Evolutionary conservation across 1,284 basidiomycete species (phyloP).

Genomic region (Microstroma glucosiphilum): DNA sequence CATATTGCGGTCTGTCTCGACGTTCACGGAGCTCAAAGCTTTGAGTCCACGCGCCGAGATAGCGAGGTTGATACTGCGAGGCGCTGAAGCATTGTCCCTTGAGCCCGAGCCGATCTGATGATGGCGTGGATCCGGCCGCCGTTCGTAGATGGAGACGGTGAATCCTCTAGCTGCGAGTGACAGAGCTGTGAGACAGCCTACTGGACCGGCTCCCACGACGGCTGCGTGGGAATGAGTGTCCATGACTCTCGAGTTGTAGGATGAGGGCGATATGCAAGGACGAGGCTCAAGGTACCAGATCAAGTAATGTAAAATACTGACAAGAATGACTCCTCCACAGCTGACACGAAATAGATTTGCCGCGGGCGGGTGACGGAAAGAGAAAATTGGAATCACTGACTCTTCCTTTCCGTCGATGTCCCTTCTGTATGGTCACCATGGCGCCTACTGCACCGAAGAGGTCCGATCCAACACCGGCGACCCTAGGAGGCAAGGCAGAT

Average conservation of each 20-base stretch:
- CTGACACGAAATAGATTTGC: not conserved
- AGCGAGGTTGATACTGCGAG: slow-evolving; percentile 87
- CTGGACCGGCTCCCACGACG: slow-evolving; percentile 77
- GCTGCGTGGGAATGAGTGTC: slow-evolving; percentile 25
- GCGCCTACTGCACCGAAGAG: slow-evolving; percentile 7
- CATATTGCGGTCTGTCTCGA: slow-evolving; percentile 52
- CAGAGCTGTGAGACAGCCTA: slow-evolving; percentile 84
- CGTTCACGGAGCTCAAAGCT: slow-evolving; percentile 67
- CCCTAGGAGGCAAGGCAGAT: not conserved
- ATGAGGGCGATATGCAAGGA: no score
- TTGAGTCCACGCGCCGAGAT: slow-evolving; percentile 87
- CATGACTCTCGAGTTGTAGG: no score
- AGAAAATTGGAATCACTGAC: not conserved
- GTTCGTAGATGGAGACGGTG: slow-evolving; percentile 82
- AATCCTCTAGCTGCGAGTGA: slow-evolving; percentile 81
- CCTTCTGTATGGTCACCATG: not conserved
- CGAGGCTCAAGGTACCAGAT: no score
- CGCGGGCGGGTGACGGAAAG: slow-evolving; percentile 1
- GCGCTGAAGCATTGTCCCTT: slow-evolving; percentile 21
- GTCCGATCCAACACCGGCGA: slow-evolving; percentile 11
- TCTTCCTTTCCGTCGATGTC: not conserved
- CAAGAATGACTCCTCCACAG: no score
- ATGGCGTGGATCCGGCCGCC: slow-evolving; percentile 59
- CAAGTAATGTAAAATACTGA: no score
- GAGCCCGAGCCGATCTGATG: slow-evolving; percentile 19